Conservation (phyloP, 345 rosid species). For the Turnera subulata region DNA sequence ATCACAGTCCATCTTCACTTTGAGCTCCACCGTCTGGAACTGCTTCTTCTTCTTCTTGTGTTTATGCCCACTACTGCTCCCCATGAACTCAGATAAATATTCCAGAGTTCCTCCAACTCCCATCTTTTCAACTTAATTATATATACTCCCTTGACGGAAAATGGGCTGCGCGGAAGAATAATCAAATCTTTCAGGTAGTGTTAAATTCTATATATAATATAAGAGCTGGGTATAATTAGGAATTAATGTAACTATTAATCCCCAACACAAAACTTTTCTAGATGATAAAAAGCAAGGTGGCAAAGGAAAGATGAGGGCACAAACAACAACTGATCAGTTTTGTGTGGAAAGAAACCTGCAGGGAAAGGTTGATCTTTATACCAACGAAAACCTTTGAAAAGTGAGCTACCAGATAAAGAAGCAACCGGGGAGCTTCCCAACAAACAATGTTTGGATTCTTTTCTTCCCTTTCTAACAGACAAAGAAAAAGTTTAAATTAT, state of each 20-base stretch:
- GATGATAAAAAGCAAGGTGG: background rate
- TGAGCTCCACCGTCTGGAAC: constrained; percentile 79
- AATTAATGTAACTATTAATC: no score
- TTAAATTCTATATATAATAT: no score
- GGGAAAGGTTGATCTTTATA: constrained; percentile 11
- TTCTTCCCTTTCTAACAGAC: no score
- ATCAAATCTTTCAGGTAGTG: no score
- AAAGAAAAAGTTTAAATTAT: no score
- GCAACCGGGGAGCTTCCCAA: constrained; percentile 27
- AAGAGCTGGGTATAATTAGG: no score
- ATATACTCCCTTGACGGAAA: background rate
- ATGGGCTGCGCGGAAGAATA: background rate
- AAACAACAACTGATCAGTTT: background rate
- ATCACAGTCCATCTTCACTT: constrained; percentile 98
- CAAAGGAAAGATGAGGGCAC: background rate
- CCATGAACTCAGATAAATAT: constrained; percentile 70
- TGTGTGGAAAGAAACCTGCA: background rate
- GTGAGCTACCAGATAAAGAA: constrained; percentile 18
- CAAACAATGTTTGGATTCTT: no score
- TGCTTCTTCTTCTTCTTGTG: constrained; percentile 60
- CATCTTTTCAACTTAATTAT: constrained; percentile 43
- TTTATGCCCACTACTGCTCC: constrained; percentile 48
- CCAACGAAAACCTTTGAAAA: background rate
- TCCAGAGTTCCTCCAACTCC: constrained; percentile 84
- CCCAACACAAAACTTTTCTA: background rate